Evolutionary conservation across 2,329 filamentous ascomycete genomes (phyloP), one percentile per base, ranked within the genome.

Genomic region (Arachnopeziza araneosa): DNA sequence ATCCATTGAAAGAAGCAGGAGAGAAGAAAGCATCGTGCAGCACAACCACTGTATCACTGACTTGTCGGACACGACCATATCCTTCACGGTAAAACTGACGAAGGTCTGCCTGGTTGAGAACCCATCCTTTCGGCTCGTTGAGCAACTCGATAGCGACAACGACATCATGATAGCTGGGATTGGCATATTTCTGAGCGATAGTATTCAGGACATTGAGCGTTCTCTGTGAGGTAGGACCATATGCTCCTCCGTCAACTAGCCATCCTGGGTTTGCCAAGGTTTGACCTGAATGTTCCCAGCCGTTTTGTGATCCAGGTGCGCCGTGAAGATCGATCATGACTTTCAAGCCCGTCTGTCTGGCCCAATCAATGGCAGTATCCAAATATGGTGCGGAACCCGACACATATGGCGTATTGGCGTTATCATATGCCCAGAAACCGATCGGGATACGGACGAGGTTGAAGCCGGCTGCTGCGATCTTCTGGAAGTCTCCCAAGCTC

Each of bases 381-480:
- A 85, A 71, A 66, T 83, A 84, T 8, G 57, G 69, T 12, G 77
- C 77, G 10, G 80, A 78, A 6, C 80, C 80, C 57, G 73, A 66
- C 8, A 78, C 74, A 63, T 83, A 85, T 0, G 80, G 79, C 19
- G 75, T 74, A 44, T 77, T 70, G 36, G 74, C 68, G 24, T 80
- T 81, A 57, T 81, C 76, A 64, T 80, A 83, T 14, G 82, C 81
- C 83, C 82, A 85, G 69, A 76, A 85, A 1, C 81, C 81, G 57
- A 84, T 76, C 0, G 82, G 82, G 54, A 85, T 81, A n/a, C 83
- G 77, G 9, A 85, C 78, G 21, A 81, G 70, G 67, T 85, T 84
- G 71, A 85, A 80, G 10, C 82, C 82, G 1, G 79, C 76, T 24
- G 77, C 72, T 22, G 76, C 76, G 61, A 85, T 83, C 61, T 68